Evolutionary conservation across 192 early-diverging fungal genomes (phyloP).

Genomic region (Spinellus fusiger): DNA sequence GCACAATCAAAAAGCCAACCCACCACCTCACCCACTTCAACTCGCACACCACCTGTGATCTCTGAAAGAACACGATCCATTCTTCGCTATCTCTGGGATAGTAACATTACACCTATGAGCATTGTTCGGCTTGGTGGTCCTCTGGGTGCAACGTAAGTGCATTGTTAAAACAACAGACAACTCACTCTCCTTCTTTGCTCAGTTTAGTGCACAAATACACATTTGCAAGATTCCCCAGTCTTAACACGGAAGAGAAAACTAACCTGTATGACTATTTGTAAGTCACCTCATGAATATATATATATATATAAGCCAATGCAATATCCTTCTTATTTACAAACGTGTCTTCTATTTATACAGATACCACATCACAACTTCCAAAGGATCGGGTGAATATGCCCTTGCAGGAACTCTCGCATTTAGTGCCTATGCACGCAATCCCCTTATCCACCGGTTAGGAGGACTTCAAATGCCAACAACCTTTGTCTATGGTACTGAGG

Average conservation of each 20-base stretch:
- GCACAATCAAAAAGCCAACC: background rate
- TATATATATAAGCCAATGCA: background rate
- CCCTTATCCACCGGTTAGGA: constrained; percentile 60
- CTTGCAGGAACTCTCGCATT: constrained; percentile 67
- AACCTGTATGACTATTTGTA: constrained; percentile 73
- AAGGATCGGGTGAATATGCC: constrained; percentile 81
- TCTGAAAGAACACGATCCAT: too few relatives aligned
- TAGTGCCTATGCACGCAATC: constrained; percentile 77
- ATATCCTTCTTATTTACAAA: background rate
- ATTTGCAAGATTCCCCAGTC: constrained; percentile 53
- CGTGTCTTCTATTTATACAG: background rate
- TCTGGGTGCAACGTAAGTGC: constrained; percentile 47
- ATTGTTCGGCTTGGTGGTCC: constrained; percentile 75
- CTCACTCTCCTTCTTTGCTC: constrained; percentile 32
- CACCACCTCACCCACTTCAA: background rate
- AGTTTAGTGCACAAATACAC: constrained; percentile 51
- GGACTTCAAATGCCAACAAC: constrained; percentile 64
- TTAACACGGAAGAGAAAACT: constrained; percentile 58
- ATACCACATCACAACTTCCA: constrained; percentile 71
- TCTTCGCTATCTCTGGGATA: constrained; percentile 66
- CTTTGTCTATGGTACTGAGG: constrained; percentile 44
- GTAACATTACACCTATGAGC: constrained; percentile 75
- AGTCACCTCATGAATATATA: background rate
- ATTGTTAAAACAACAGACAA: background rate
- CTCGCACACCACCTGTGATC: too few relatives aligned